phyloP scores from a whole-genome alignment of 2,329 filamentous ascomycete species.

The Arthrinium puccinioides region DNA sequence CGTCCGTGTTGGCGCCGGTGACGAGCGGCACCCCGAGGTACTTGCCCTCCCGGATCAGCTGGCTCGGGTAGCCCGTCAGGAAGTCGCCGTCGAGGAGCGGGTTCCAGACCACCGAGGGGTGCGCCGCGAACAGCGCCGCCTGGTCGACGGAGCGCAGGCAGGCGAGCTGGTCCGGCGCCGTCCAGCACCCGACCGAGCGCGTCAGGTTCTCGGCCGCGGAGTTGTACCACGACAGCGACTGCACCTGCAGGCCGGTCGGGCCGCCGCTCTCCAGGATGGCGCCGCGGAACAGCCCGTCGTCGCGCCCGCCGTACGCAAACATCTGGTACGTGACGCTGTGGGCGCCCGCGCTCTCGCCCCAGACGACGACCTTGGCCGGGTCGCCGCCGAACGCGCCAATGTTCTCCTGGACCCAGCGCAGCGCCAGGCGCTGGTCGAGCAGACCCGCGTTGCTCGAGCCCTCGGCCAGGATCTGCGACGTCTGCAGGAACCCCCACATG shows the following conservation, averaged over 20 bases:
- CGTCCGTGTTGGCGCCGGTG: conserved; percentile 41
- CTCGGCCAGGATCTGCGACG: conserved; percentile 36
- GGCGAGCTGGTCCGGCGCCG: conserved; percentile 24
- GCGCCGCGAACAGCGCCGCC: conserved; percentile 24
- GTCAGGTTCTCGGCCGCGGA: conserved; percentile 25
- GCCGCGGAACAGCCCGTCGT: conserved; percentile 46
- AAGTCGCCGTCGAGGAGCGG: conserved; percentile 40
- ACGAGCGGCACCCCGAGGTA: conserved; percentile 37
- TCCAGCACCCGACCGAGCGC: conserved; percentile 26
- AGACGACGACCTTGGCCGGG: conserved; percentile 40
- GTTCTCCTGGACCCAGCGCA: conserved; percentile 45
- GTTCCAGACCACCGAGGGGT: conserved; percentile 31
- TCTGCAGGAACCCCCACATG: conserved; percentile 40
- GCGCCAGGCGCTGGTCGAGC: conserved; percentile 41
- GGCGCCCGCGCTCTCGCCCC: conserved; percentile 43
- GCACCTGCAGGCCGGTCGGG: conserved; percentile 21
- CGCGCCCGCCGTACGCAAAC: conserved; percentile 45
- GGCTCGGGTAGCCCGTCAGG: conserved; percentile 38
- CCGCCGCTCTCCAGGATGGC: conserved; percentile 47
- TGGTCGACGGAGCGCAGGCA: conserved; percentile 27
- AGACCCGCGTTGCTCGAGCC: conserved; percentile 37
- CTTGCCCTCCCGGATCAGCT: conserved; percentile 31
- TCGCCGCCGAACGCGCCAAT: conserved; percentile 46
- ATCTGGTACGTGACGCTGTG: conserved; percentile 14
- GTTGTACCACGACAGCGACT: conserved; percentile 27